Conservation (phyloP, 2,329 filamentous ascomycete genomes). For the Canariomyces notabilis region DNA sequence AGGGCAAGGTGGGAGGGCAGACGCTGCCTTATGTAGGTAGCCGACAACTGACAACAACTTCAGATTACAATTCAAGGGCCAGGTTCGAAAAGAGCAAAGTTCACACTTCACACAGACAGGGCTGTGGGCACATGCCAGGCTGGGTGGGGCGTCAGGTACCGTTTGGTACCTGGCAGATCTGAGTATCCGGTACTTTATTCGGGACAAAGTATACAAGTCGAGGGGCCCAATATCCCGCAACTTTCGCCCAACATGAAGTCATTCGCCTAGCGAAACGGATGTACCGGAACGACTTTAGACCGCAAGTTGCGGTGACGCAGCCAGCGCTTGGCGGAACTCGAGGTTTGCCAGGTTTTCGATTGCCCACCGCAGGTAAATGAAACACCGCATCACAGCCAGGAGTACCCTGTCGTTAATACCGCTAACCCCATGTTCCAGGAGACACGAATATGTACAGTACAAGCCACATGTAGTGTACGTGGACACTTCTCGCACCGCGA, state of each 20-base stretch:
- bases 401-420: constrained; percentile 21
- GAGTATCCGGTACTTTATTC: constrained; percentile 17
- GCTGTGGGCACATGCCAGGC: constrained; percentile 22
- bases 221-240: constrained; percentile 2
- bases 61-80: constrained; percentile 23
- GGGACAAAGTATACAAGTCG: constrained; percentile 13
- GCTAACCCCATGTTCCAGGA: constrained; percentile 18
- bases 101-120: constrained; percentile 24
- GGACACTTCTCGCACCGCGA: constrained; percentile 3
- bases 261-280: constrained; percentile 14
- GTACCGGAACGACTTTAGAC: constrained; percentile 2
- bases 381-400: constrained; percentile 23
- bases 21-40: constrained; percentile 25
- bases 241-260: constrained; percentile 12
- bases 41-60: constrained; percentile 20
- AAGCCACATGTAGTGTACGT: constrained; percentile 9
- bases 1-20: constrained; percentile 15
- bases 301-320: constrained; percentile 29
- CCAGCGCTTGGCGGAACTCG: constrained; percentile 22
- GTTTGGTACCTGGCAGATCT: constrained; percentile 12
- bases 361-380: constrained; percentile 23
- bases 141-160: constrained; percentile 19
- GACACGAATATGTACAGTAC: constrained; percentile 18
- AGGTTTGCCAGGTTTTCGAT: constrained; percentile 22
- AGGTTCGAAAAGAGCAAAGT: constrained; percentile 17